Percentiles rank a stretch among this genome's conserved stretches.
These are phyloP conservation scores for Henckelia pumila DNA, from an alignment of 257 asterid genomes.

Conservation along the genomic window DNA sequence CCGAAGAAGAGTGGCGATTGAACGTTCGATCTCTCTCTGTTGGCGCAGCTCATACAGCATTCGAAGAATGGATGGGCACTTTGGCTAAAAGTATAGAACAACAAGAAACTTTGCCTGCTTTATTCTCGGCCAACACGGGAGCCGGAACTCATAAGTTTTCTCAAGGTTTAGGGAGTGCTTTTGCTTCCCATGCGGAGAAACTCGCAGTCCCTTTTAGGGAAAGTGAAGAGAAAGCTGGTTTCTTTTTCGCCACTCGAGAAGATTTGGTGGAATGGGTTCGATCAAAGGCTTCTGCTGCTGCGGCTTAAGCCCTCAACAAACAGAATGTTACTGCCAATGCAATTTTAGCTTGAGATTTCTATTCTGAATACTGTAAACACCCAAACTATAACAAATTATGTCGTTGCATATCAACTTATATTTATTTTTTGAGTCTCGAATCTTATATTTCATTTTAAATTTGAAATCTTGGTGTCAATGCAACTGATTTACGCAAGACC, in stretches of 20 bases:
- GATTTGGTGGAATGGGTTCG: constrained; percentile 72
- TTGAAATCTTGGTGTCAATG: too few relatives aligned
- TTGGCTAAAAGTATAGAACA: constrained; percentile 57
- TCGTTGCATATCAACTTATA: background rate
- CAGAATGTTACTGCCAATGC: background rate
- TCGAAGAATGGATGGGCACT: constrained; percentile 86
- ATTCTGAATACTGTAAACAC: background rate
- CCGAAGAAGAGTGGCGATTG: constrained; percentile 78
- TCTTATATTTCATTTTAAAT: too few relatives aligned
- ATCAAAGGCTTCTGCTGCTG: constrained; percentile 35
- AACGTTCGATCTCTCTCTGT: constrained; percentile 76
- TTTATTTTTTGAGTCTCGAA: too few relatives aligned
- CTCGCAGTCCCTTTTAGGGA: constrained; percentile 72
- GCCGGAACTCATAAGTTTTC: constrained; percentile 83
- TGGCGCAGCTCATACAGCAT: constrained; percentile 88
- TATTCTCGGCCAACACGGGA: constrained; percentile 78
- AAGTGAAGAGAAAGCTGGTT: constrained; percentile 71
- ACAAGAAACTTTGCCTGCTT: constrained; percentile 58
- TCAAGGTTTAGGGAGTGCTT: constrained; percentile 65
- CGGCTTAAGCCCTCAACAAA: constrained; percentile 32
- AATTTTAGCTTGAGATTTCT: constrained; percentile 22
- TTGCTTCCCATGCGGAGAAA: constrained; percentile 64
- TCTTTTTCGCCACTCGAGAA: constrained; percentile 71
- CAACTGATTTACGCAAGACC: too few relatives aligned
- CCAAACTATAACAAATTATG: background rate